Conservation (phyloP, 495 filamentous ascomycete species). For the Penicillium odoratum region DNA sequence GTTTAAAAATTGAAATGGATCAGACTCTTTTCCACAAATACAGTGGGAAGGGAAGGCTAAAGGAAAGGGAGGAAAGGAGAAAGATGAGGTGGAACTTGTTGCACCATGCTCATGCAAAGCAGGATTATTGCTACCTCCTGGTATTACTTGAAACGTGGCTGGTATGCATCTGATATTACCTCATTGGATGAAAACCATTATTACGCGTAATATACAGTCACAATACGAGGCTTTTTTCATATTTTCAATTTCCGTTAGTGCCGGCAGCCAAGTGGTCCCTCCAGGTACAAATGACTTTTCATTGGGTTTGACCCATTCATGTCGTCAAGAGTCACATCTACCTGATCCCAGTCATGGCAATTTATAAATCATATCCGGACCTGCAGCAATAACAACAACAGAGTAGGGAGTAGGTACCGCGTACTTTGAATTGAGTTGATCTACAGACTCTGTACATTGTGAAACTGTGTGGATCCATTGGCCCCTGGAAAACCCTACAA, state of each 20-base stretch:
- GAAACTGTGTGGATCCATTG: not conserved
- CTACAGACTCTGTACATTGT: not conserved
- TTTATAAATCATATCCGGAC: too few relatives aligned
- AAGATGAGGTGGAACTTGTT: not conserved
- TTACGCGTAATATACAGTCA: not conserved
- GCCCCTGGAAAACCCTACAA: not conserved
- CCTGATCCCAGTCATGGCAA: not conserved
- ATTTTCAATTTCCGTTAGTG: not conserved
- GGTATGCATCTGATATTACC: not conserved
- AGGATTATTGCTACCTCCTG: conserved; percentile 23
- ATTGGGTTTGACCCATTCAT: not conserved
- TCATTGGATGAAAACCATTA: not conserved
- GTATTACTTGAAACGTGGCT: conserved; percentile 13
- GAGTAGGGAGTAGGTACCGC: too few relatives aligned
- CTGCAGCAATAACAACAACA: too few relatives aligned
- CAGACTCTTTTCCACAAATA: not conserved
- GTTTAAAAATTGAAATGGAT: conserved; percentile 9
- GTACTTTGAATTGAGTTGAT: too few relatives aligned
- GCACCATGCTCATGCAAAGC: conserved; percentile 9
- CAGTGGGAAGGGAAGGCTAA: conserved; percentile 2
- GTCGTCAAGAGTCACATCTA: not conserved
- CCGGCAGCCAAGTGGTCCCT: not conserved
- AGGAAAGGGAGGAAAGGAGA: conserved; percentile 6
- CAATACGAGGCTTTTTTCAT: not conserved
- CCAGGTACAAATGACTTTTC: not conserved